phyloP scores from a whole-genome alignment of 1,284 basidiomycete species.

The Ceratobasidium sp. region DNA sequence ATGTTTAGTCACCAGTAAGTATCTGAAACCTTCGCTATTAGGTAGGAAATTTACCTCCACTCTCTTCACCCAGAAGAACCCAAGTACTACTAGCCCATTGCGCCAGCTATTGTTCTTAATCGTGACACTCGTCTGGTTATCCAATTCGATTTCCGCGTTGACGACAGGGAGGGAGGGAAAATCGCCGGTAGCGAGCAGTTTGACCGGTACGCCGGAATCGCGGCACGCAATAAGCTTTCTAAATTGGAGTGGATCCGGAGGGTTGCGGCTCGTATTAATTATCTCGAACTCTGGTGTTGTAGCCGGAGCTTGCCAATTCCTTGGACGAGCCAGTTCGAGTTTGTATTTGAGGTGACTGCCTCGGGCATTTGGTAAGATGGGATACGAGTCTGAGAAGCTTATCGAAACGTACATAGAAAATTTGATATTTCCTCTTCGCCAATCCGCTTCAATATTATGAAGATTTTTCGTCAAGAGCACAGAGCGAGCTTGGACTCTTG shows the following conservation, averaged over 20 bases:
- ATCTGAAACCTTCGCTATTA: not conserved
- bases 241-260: conserved; percentile 21
- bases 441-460: conserved; percentile 2
- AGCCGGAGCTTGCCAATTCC: not conserved
- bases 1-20: not conserved
- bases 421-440: conserved; percentile 14
- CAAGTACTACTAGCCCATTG: conserved; percentile 32
- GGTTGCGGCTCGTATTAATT: not conserved
- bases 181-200: conserved; percentile 33
- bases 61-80: conserved; percentile 35
- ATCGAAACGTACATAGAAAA: conserved; percentile 12
- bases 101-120: conserved; percentile 19
- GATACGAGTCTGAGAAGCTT: too few relatives aligned
- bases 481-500: conserved; percentile 23
- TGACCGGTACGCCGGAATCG: conserved; percentile 25
- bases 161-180: conserved; percentile 30
- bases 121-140: not conserved
- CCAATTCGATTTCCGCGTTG: not conserved
- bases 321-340: conserved; percentile 18
- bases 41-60: conserved; percentile 14
- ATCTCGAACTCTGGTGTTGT: not conserved
- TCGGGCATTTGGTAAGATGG: too few relatives aligned
- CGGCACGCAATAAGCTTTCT: conserved; percentile 27
- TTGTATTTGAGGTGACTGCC: conserved; percentile 30
- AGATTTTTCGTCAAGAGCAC: conserved; percentile 29